Conservation (phyloP, 352 stramenopile genomes). For the Phytophthora tentaculata region DNA sequence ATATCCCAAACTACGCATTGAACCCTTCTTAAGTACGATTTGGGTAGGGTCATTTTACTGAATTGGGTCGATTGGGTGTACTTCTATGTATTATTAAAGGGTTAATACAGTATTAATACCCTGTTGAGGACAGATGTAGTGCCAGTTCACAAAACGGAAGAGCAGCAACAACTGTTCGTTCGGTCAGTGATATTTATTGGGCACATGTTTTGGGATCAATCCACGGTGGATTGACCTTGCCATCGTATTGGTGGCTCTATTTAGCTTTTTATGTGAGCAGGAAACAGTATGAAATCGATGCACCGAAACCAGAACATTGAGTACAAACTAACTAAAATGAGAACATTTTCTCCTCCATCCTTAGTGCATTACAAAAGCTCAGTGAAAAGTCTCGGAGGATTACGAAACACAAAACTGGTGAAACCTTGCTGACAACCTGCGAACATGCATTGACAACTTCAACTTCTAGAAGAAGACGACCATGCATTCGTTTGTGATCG, state of each 20-base stretch:
- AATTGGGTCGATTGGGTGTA: background rate
- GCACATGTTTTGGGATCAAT: constrained; percentile 13
- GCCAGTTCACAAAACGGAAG: background rate
- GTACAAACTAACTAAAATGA: too few species aligned
- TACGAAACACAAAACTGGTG: background rate
- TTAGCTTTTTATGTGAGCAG: too few species aligned
- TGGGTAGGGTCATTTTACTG: background rate
- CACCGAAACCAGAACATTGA: too few species aligned
- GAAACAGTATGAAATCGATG: too few species aligned
- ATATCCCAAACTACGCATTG: constrained; percentile 9
- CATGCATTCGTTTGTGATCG: background rate
- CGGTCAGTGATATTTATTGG: too few species aligned
- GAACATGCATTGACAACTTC: constrained; percentile 4
- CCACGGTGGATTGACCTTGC: too few species aligned
- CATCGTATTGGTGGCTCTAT: too few species aligned
- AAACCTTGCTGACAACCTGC: background rate
- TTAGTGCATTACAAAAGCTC: too few species aligned
- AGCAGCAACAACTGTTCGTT: background rate
- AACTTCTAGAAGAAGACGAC: background rate
- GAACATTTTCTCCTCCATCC: too few species aligned
- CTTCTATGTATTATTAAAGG: background rate
- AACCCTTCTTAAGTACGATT: constrained; percentile 2
- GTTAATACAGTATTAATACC: too few species aligned
- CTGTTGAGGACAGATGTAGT: background rate
- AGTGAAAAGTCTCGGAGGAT: too few species aligned